Base-by-base conservation (phyloP, 2,329 filamentous ascomycete genomes). In the Colletotrichum gigasporum region DNA sequence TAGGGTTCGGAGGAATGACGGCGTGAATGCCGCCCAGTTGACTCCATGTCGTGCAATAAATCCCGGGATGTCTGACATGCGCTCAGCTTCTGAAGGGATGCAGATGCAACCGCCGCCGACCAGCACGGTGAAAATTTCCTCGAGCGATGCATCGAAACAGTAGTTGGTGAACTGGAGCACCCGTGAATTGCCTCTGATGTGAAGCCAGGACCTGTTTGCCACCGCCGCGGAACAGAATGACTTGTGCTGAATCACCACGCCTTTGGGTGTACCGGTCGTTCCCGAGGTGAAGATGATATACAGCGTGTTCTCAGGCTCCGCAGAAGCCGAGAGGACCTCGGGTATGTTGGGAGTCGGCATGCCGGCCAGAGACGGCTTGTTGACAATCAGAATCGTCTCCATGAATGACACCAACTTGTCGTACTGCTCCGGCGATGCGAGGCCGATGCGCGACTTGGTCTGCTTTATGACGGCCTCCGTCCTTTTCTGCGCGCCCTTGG, bases 11-110 rank as follows among this genome's bases (percentile, higher is more conserved):
- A 86, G 84, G 16, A 90, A 80, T 0, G 86, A 80, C 2, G 87
- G 85, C 0, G 88, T 90, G 65, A 88, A 80, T 65, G 85, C 82
- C 3, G 82, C 82, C 78, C 80, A 83, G 44, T 80, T 85, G 14
- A 82, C 83, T n/a, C 80, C 72, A 77, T 85, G 83, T 0, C 79
- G 73, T 5, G 78, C 77, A 16, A 89, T 83, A 1, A 79, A 81
- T 2, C 79, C 82, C 1, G 78, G 73, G 2, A 88, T 75, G 59
- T 87, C 80, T 12, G 80, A 78, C 26, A 79, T 69, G 0, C 79
- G 74, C 24, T 75, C 73, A 2, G 76, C 70, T 24, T 82, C 79
- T 1, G 75, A 78, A 1, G 78, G 77, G 14, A 77, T 67, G 26
- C 74, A 75, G 3, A 77, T 67, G 44, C 74, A 76, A 0, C 71